These are phyloP conservation scores for Fomitiporia mediterranea DNA, from an alignment of 1,284 basidiomycete species.

Conservation along the genomic window DNA sequence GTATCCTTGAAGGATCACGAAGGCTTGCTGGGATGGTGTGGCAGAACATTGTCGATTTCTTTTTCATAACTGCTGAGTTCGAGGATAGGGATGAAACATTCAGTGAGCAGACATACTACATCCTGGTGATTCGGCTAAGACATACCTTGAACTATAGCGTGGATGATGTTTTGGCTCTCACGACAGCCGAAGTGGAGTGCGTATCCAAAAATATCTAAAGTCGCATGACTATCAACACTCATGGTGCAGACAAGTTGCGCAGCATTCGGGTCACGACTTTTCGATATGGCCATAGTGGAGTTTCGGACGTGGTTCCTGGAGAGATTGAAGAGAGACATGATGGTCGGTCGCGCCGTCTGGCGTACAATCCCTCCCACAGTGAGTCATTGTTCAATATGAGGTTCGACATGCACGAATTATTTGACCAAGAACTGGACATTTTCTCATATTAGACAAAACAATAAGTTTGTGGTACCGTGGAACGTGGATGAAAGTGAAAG, in stretches of 20 bases:
- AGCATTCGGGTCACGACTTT: slow-evolving; percentile 49
- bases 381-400: not conserved
- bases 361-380: slow-evolving; percentile 44
- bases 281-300: slow-evolving; percentile 34
- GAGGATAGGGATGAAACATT: slow-evolving; percentile 54
- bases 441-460: slow-evolving; percentile 24
- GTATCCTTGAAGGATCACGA: slow-evolving; percentile 52
- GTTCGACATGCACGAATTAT: not conserved
- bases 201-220: slow-evolving; percentile 1
- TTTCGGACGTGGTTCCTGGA: slow-evolving; percentile 31
- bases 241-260: slow-evolving; percentile 33
- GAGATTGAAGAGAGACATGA: slow-evolving; percentile 33
- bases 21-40: slow-evolving; percentile 42
- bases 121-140: slow-evolving; percentile 16
- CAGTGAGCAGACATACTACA: slow-evolving; percentile 31
- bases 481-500: slow-evolving; percentile 43
- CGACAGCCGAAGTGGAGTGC: slow-evolving; percentile 45
- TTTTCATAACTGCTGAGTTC: slow-evolving; percentile 62
- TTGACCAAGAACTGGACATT: not conserved
- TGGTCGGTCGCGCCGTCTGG: slow-evolving; percentile 31
- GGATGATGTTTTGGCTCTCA: slow-evolving; percentile 62
- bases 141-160: slow-evolving; percentile 35
- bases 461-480: slow-evolving; percentile 48
- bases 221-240: not conserved
- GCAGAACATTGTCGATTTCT: slow-evolving; percentile 40